Conservation (phyloP, 345 rosid species). For the Salix koriyanagi region DNA sequence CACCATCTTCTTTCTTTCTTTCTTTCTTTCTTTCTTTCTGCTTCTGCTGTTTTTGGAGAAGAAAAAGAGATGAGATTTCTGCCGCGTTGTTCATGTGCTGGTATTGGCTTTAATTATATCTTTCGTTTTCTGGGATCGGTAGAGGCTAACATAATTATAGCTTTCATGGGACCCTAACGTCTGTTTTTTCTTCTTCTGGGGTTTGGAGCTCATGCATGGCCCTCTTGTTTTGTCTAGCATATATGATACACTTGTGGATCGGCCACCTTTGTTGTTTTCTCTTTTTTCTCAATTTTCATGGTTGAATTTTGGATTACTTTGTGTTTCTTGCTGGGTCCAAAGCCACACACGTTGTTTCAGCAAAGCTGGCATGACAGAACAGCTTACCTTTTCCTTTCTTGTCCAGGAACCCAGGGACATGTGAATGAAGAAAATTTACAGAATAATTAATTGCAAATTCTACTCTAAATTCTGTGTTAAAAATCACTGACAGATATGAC, state of each 20-base stretch:
- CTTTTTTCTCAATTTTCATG: not conserved
- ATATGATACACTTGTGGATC: not conserved
- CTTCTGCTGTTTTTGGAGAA: not conserved
- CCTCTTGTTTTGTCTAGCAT: conserved; percentile 36
- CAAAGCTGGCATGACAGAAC: not conserved
- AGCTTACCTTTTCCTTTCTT: not conserved
- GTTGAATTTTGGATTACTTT: not conserved
- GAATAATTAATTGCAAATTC: too few species aligned
- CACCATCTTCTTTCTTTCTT: not conserved
- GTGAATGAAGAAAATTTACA: too few species aligned
- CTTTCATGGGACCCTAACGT: too few species aligned
- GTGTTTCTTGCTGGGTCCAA: not conserved
- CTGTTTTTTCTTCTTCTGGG: not conserved
- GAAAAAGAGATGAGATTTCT: not conserved
- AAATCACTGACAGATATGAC: too few species aligned
- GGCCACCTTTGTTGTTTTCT: not conserved
- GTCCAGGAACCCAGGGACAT: too few species aligned
- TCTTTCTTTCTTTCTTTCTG: too few species aligned
- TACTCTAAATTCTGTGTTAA: too few species aligned
- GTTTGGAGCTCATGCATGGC: conserved; percentile 18
- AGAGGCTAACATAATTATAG: not conserved
- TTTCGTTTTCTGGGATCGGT: conserved; percentile 34
- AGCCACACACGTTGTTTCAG: not conserved
- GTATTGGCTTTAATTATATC: conserved; percentile 30
- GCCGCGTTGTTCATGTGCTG: conserved; percentile 18